Base-by-base conservation (phyloP, 2,329 filamentous ascomycete species). In the Alternaria burnsii region DNA sequence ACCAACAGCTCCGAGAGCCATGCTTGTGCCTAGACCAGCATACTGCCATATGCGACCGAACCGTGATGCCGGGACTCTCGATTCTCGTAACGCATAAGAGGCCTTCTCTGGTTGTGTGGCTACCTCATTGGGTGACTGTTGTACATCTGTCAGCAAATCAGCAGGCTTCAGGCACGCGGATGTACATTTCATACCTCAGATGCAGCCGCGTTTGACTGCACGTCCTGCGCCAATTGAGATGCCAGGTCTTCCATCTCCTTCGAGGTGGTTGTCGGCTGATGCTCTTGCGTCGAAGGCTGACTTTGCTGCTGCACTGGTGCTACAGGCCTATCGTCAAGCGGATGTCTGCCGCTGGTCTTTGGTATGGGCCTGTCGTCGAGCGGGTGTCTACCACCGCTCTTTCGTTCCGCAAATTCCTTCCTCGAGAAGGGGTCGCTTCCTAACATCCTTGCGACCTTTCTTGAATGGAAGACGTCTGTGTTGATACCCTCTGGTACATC, bases 11-110 rank as follows among this genome's bases (percentile, higher is more conserved):
- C 95, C 95, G 71, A 96, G 92, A 8, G 97, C 88, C 94, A 99
- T 97, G 47, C 94, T 96, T 1, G 93, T 94, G 26, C 93, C 95
- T 5, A 99, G 85, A 0, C 95, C 93, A 57, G 93, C 88, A 75
- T 98, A 99, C 78, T 99, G 96, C 92, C 94, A 97, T 24, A 99
- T 82, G 56, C 95, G 87, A 43, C 94, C 91, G 52, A 99, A 80
- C 4, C 95, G 89, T 8, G 93, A 93, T 0, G 95, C 91, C 1
- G 95, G 95, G 0, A 99, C 94, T 64, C 89, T 89, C 10, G 95
- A 99, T 73, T 98, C 94, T 56, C 90, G 86, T 76, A 99, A 88
- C 61, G 90, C 84, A 73, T 96, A 93, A 0, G 80, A 72, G 32
- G 78, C 69, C 44, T 77, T 76, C 58, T 76, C 65, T 38, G 75